Evolutionary conservation across 495 filamentous ascomycete species (phyloP), one percentile per base, ranked within the genome.

Genomic region (Penicillium ucsense): DNA sequence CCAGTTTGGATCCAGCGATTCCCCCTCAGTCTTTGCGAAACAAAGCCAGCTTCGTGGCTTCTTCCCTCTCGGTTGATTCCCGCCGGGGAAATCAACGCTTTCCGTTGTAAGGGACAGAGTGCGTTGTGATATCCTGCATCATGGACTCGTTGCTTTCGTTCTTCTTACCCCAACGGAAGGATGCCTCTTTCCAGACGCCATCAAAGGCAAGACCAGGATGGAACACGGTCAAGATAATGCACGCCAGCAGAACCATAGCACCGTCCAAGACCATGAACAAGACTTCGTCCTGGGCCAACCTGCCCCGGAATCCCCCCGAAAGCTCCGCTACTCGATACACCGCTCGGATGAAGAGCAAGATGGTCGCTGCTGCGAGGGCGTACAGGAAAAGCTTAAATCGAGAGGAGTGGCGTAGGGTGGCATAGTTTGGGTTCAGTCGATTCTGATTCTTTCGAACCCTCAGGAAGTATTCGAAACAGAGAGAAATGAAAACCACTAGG

Each of bases 181-280:
- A 31, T 10, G 39, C 39, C 28, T 41, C 39, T 30, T 41, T 30
- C 39, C 39, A 41, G 8, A 6, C 39, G 9, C 39, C 39, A 1
- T 30, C 39, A 10, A 41, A 41, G 29, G 39, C 39, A 6, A 5
- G 8, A 10, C 39, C 39, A 0, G 39, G 39, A 6, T 41, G 39
- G 29, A 41, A 41, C 1, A 30, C 4, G 1, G 8, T 31, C 39
- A 41, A 41, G 29, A 31, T 41, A 5, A 41, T 41, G 11, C 39
- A 41, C 11, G 39, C 39, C 6, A 41, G 9, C 12, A 41, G 9
- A 6, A 41, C 39, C 39, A 41, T 41, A 3, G 39, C 39, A 6
- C 39, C 39, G 29, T 41, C 39, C n/a, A 41, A 30, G 31, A 41
- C 39, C 39, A 41, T 41, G 39, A 41, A 41, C 28, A 41, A 31